A percentile compares a stretch with the other conserved stretches of the same genome.
phyloP scores from a whole-genome alignment of 176 grass and related monocot species.

The Cymbopogon citratus region DNA sequence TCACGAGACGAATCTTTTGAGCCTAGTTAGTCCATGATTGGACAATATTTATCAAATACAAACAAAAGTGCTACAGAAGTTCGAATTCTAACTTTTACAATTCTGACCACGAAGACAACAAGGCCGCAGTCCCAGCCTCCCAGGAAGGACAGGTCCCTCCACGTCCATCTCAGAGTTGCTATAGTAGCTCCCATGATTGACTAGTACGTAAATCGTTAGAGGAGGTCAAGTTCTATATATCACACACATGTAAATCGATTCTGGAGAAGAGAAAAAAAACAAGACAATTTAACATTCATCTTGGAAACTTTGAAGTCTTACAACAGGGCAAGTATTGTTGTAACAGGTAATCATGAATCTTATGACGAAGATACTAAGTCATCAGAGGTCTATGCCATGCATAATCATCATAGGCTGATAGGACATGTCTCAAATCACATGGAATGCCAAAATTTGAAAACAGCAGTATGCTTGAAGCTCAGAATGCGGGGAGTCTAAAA shows the following conservation, averaged over 20 bases:
- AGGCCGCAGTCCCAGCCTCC: neutral
- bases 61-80: too few species aligned
- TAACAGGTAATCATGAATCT: neutral
- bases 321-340: neutral
- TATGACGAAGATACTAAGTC: neutral
- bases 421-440: neutral
- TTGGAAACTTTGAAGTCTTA: neutral
- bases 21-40: too few species aligned
- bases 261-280: neutral
- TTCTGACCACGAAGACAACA: too few species aligned
- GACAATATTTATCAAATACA: too few species aligned
- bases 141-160: too few species aligned
- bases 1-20: too few species aligned
- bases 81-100: too few species aligned
- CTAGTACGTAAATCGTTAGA: too few species aligned
- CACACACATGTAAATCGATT: neutral
- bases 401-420: neutral
- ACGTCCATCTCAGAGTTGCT: neutral
- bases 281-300: neutral
- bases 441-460: neutral
- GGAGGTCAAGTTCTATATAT: too few species aligned
- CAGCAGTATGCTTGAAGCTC: neutral
- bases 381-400: neutral
- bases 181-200: too few species aligned
- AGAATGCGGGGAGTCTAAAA: neutral